A percentile compares a stretch with the other conserved stretches of the same genome.
phyloP scores from a whole-genome alignment of 805 yeast species.

The Lipomyces anomalus region DNA sequence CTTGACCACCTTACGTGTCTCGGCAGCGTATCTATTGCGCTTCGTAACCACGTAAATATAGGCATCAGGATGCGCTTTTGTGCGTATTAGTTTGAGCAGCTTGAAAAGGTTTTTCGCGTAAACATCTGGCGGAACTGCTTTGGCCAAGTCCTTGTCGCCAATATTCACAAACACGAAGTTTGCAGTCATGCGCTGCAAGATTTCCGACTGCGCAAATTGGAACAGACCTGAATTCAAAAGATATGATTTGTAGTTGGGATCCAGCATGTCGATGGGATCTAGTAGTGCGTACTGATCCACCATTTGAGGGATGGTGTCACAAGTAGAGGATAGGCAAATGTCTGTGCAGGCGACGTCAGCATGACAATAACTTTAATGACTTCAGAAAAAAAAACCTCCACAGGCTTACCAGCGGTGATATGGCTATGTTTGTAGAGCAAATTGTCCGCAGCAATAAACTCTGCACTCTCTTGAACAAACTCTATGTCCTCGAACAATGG shows the following conservation, averaged over 20 bases:
- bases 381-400: too few relatives aligned
- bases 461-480: constrained; percentile 11
- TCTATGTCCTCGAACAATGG: neutral
- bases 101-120: constrained; percentile 14
- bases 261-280: constrained; percentile 10
- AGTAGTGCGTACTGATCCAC: constrained; percentile 12
- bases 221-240: constrained; percentile 17
- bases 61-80: constrained; percentile 13
- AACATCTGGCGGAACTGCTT: constrained; percentile 1
- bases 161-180: constrained; percentile 15
- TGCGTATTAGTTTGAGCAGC: constrained; percentile 6
- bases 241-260: constrained; percentile 11
- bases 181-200: constrained; percentile 12
- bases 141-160: constrained; percentile 12
- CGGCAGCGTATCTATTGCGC: constrained; percentile 7
- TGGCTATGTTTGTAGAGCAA: constrained; percentile 16
- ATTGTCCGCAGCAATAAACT: constrained; percentile 16
- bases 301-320: constrained; percentile 4
- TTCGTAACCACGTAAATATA: constrained; percentile 11
- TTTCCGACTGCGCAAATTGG: constrained; percentile 6
- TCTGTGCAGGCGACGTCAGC: neutral
- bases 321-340: constrained; percentile 2
- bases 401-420: constrained; percentile 9
- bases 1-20: constrained; percentile 10
- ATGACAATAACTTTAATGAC: neutral